Base-by-base conservation (phyloP, 148 eudicot genomes). In the Suaeda aralocaspica region DNA sequence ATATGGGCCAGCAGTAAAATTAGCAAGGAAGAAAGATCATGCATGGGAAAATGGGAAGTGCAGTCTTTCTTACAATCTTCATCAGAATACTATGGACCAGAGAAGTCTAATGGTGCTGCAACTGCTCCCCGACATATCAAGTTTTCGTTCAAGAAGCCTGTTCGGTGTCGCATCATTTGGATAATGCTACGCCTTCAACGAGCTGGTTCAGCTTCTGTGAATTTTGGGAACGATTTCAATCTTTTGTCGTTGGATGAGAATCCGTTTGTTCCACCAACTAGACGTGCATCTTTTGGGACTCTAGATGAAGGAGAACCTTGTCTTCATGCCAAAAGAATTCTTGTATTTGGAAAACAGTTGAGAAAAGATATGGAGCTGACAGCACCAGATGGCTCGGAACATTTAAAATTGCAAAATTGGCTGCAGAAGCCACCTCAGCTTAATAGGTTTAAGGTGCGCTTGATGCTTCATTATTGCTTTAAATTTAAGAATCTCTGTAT, bases 1-100 rank as follows among this genome's bases (percentile, higher is more conserved):
- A 87, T 93, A 67, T 93, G 97, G 98, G 92, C 89, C 58, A 87
- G 98, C 85, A 84, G 86, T 84, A 91, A 88, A 70, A 82, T 91
- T 62, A 79, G 85, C 72, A 93, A 87, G 83, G 96, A 87, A 76
- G 96, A 91, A 82, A 79, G 95, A 74, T 84, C 92, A 56, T 86
- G 89, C 77, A 70, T 82, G 72, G 98, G 98, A 69, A 93, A 88
- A 78, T 93, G 98, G 96, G 98, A 93, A 75, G 79, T 87, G 33
- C 80, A 75, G 14, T 82, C 98, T 72, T 66, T 88, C 66, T 77
- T 87, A 58, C 67, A 74, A 53, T 82, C 96, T 70, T 85, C 92
- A 71, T 82, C 92, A 14, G 97, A 93, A 72, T 86, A 83, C 36
- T 83, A 82, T 79, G 96, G 98, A 69, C 92, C 89, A 21, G 97